A percentile compares a stretch with the other conserved stretches of the same genome.
These are phyloP conservation scores for Blastocladiella emersonii DNA, from an alignment of 371 early-diverging fungal genomes.

Conservation along the genomic window DNA sequence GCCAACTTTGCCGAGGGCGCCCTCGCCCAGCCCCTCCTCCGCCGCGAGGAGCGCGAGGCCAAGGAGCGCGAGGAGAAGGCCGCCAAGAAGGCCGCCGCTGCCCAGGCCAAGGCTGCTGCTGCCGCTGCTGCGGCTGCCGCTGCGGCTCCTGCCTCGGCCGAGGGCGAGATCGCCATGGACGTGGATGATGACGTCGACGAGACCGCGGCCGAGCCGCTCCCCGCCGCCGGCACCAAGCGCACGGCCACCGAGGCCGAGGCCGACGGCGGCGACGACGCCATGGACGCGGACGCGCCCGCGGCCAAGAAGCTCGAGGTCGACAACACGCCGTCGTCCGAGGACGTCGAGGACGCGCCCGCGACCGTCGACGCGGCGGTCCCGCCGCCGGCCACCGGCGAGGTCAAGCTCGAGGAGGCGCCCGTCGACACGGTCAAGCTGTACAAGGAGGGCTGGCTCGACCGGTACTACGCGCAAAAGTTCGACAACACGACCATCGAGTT, in stretches of 20 bases:
- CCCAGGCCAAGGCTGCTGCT: no score
- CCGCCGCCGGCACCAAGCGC: background rate
- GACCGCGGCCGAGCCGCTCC: background rate
- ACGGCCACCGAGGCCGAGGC: background rate
- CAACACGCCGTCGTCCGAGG: background rate
- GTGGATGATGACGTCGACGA: no score
- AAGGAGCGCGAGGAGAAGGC: no score
- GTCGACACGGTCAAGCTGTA: background rate
- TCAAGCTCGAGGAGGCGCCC: background rate
- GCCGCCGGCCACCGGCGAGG: background rate
- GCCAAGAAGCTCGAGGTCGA: background rate
- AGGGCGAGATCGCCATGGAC: no score
- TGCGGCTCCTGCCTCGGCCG: no score
- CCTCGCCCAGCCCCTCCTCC: background rate
- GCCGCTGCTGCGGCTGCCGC: no score
- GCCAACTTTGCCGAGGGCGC: background rate
- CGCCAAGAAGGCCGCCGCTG: no score
- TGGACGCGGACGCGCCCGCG: background rate
- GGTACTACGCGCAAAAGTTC: constrained; percentile 24
- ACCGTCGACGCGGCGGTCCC: background rate
- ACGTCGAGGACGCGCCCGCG: background rate
- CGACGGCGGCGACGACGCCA: background rate
- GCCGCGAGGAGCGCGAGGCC: no score
- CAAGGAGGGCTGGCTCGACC: constrained; percentile 17
- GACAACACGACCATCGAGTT: background rate